Conservation (phyloP, 192 early-diverging fungal species). For the Umbelopsis isabellina region DNA sequence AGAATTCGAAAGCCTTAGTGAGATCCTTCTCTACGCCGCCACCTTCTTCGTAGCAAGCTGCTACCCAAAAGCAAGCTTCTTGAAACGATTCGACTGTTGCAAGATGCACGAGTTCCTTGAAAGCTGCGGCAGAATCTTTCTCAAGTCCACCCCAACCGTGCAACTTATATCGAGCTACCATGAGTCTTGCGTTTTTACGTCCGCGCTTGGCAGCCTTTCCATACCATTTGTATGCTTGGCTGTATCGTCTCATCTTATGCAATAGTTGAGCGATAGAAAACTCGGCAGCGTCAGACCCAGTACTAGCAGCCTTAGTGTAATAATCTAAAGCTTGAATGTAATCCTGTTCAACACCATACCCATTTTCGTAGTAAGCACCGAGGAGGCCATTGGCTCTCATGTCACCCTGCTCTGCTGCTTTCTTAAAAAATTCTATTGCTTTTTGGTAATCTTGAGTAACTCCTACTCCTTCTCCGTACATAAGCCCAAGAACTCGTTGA, state of each 20-base stretch:
- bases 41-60: slow-evolving; percentile 42
- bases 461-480: slow-evolving; percentile 36
- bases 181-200: slow-evolving; percentile 24
- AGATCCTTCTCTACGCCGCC: slow-evolving; percentile 29
- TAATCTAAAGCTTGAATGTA: slow-evolving; percentile 32
- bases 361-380: slow-evolving; percentile 42
- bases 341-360: slow-evolving; percentile 37
- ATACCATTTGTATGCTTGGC: slow-evolving; percentile 35
- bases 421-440: slow-evolving; percentile 41
- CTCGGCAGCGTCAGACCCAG: slow-evolving; percentile 27
- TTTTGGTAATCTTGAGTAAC: slow-evolving; percentile 27
- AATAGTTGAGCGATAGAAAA: slow-evolving; percentile 31
- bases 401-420: slow-evolving; percentile 41
- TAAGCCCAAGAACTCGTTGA: slow-evolving; percentile 32
- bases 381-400: slow-evolving; percentile 32
- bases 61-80: slow-evolving; percentile 41
- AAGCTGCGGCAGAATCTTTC: slow-evolving; percentile 26
- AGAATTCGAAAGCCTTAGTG: slow-evolving; percentile 37
- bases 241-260: slow-evolving; percentile 32
- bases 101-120: slow-evolving; percentile 16
- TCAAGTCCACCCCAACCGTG: slow-evolving; percentile 25
- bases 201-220: slow-evolving; percentile 6
- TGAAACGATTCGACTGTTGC: slow-evolving; percentile 14
- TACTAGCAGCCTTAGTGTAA: slow-evolving; percentile 37
- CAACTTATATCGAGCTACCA: slow-evolving; percentile 36